Base-by-base conservation (phyloP, 2,329 filamentous ascomycete genomes). In the Diaporthe ampelina region DNA sequence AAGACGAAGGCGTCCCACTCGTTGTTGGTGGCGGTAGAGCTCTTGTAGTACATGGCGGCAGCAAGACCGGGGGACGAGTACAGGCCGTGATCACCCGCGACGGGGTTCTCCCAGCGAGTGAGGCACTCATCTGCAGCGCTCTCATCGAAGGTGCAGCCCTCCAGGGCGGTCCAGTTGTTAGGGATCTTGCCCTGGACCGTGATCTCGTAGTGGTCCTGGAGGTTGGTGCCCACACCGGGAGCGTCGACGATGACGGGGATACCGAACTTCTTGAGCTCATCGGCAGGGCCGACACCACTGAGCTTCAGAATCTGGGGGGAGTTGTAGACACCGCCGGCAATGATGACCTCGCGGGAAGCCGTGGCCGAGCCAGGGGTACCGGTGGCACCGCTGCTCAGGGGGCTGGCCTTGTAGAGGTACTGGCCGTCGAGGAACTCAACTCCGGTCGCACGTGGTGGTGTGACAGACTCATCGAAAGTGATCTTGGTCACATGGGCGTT, bases 1-100 rank as follows among this genome's bases (percentile, higher is more conserved):
- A 85, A 86, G 70, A 88, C 80, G 78, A 88, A 86, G 45, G 87
- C 78, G 76, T 90, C 88, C 69, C 80, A 84, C 50, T 84, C 83
- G 61, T 83, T 83, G 37, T 84, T 78, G 3, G 79, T 82, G 32
- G 78, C 71, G 7, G 81, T 81, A 15, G 76, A 77, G 73, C 69
- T 77, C 73, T 70, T 79, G 73, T 81, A 81, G 58, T 82, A 76
- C 50, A 81, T 79, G 57, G 80, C 79, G 15, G 78, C 72, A 3
- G 68, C 45, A 26, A 74, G 74, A n/a, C 74, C 73, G 57, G 74
- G 76, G 65, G 76, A 76, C 32, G 76, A 76, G 70, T 78, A 77
- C 21, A 78, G 77, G 13, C 83, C 82, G 54, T 59, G 77, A 76
- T 21, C 76, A 77, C 29, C 70, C 74, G 68, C 77, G 74, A 73